phyloP scores from a whole-genome alignment of 768 basidiomycete genomes.

The Tricholoma matsutake region DNA sequence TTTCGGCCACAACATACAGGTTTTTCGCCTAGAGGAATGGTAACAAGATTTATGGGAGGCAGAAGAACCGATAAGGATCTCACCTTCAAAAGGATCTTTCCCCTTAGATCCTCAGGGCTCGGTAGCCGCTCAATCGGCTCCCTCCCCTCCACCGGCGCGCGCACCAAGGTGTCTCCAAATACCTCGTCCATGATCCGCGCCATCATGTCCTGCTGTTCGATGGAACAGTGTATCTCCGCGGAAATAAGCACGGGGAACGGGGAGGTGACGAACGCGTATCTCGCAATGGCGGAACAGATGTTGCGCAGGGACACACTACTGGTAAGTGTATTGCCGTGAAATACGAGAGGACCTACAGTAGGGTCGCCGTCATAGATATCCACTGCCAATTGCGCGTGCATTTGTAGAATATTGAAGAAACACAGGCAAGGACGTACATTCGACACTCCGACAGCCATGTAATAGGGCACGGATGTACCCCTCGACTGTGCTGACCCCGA shows the following conservation, averaged over 20 bases:
- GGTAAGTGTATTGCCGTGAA: slow-evolving; percentile 88
- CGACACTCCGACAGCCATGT: slow-evolving; percentile 90
- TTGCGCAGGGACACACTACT: slow-evolving; percentile 78
- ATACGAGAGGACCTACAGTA: slow-evolving; percentile 69
- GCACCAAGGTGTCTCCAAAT: slow-evolving; percentile 41
- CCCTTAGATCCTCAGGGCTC: slow-evolving; percentile 80
- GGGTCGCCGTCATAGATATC: slow-evolving; percentile 90
- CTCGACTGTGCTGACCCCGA: slow-evolving; percentile 88
- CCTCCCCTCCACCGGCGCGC: slow-evolving; percentile 39
- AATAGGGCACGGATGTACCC: slow-evolving; percentile 90
- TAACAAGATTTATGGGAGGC: background rate
- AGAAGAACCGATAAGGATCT: slow-evolving; percentile 4
- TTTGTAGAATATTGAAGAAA: background rate
- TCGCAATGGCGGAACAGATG: slow-evolving; percentile 77
- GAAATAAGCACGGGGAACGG: slow-evolving; percentile 93
- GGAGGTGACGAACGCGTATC: slow-evolving; percentile 88
- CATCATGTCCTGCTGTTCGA: slow-evolving; percentile 77
- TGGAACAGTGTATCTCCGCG: slow-evolving; percentile 83
- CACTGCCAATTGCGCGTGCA: slow-evolving; percentile 43
- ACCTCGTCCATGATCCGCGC: slow-evolving; percentile 66
- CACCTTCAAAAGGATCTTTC: slow-evolving; percentile 82
- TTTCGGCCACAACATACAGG: slow-evolving; percentile 48
- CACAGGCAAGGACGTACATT: slow-evolving; percentile 53
- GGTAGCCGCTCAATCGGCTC: slow-evolving; percentile 58
- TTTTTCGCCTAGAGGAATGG: slow-evolving; percentile 60